Base-by-base conservation (phyloP, 78 protist species). In the Goniomonas avonlea region DNA sequence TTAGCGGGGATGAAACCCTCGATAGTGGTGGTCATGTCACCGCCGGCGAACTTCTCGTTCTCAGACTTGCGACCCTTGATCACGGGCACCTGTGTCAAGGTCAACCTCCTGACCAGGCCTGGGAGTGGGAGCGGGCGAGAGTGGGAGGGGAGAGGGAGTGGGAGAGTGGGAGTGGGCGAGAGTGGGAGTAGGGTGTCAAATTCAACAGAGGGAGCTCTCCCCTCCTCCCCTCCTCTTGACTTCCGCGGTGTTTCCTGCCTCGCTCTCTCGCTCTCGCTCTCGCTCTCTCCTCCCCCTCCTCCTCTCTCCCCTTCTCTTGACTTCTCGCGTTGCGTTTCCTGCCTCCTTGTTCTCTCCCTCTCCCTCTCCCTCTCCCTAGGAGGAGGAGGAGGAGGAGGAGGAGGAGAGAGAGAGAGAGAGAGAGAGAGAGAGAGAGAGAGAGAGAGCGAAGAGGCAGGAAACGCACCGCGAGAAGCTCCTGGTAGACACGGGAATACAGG, bases 1-100 rank as follows among this genome's bases (percentile, higher is more conserved):
- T 82, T 87, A 69, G 86, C 59, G n/a, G 97, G 94, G 40, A 96
- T 79, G 89, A 86, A 94, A 29, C 91, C 96, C 82, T 95, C 97
- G 60, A 92, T 89, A 20, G 97, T 94, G 5, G 94, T 91, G 23
- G 98, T 95, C 92, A 89, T 91, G 71, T 56, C 63, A 8, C 47
- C 95, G 18, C 95, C 95, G 4, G 99, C 97, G 48, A 96, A 96
- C 93, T 93, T 94, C 63, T 96, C 99, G 81, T 89, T 92, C 86
- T 87, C 87, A 15, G 90, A 75, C 59, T 82, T 82, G 40, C 45
- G 23, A 38, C 81, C 86, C 76, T 73, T 50, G 76, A 78, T 65
- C n/a, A 78, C 82, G n/a, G 82, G 82, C 38, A 73, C 61, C 29
- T 56, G 63, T 11, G 47, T 56, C 60, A 70, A 39, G 11, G 53